Evolutionary conservation across 305 asterid genomes (phyloP).

Genomic region (Fraxinus dipetala): DNA sequence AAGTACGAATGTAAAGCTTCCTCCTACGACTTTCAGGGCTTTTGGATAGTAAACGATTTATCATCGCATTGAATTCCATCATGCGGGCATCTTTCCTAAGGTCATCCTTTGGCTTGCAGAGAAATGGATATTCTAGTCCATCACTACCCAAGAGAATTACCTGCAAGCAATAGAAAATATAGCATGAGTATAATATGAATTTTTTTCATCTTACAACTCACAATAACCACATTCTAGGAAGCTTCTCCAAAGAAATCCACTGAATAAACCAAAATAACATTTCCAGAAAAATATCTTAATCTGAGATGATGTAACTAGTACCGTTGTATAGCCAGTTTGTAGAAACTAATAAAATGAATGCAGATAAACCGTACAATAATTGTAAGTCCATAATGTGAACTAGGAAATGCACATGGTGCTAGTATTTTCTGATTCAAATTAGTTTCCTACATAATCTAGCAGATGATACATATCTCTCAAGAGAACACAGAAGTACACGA

Average conservation of each 20-base stretch:
- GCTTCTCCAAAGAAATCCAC: slow-evolving; percentile 1
- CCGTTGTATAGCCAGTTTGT: not conserved
- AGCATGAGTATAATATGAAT: not conserved
- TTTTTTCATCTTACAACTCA: not conserved
- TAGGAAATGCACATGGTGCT: not conserved
- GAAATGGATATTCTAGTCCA: slow-evolving; percentile 83
- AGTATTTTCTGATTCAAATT: not conserved
- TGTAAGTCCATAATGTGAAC: not conserved
- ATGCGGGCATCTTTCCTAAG: slow-evolving; percentile 96
- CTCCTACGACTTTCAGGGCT: slow-evolving; percentile 93
- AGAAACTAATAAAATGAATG: slow-evolving; percentile 17
- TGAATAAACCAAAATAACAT: slow-evolving; percentile 9
- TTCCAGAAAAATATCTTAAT: slow-evolving; percentile 19
- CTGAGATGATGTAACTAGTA: slow-evolving; percentile 6
- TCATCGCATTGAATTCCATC: slow-evolving; percentile 99
- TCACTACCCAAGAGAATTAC: slow-evolving; percentile 90
- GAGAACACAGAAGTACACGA: not conserved
- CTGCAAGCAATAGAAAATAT: slow-evolving; percentile 38
- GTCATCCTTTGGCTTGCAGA: slow-evolving; percentile 99
- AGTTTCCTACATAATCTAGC: not conserved
- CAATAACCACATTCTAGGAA: slow-evolving; percentile 1
- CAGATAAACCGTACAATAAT: slow-evolving; percentile 4
- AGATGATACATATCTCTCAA: not conserved
- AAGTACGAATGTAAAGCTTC: slow-evolving; percentile 94
- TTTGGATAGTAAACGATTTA: slow-evolving; percentile 83